Percentiles rank a stretch among this genome's conserved stretches.
These are phyloP conservation scores for Lentinula detonsa DNA, from an alignment of 768 basidiomycete genomes.

Conservation along the genomic window DNA sequence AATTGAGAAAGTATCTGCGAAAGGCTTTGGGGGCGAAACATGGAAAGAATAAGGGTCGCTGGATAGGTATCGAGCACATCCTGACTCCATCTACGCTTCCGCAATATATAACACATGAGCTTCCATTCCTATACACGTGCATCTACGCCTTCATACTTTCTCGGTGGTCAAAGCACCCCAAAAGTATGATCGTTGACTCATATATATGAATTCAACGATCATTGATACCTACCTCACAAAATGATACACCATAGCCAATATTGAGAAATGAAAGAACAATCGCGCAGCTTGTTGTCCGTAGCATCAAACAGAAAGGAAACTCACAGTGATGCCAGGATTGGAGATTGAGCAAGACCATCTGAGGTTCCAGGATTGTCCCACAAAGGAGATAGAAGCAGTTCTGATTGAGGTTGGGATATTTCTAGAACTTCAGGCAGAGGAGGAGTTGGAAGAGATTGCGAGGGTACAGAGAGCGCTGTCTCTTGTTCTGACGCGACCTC, in stretches of 20 bases:
- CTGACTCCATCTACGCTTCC: slow-evolving; percentile 1
- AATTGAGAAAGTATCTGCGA: not conserved
- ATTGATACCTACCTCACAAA: not conserved
- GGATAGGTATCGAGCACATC: not conserved
- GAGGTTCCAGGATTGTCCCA: not conserved
- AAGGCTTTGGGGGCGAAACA: not conserved
- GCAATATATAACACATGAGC: not conserved
- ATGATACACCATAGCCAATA: not conserved
- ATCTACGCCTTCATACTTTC: not conserved
- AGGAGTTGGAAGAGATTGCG: slow-evolving; percentile 3
- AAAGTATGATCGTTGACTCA: not conserved
- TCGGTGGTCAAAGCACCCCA: not conserved
- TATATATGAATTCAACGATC: not conserved
- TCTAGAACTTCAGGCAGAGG: not conserved
- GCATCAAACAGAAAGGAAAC: not conserved
- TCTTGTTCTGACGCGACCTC: not conserved
- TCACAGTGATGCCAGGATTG: slow-evolving; percentile 5
- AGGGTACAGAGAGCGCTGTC: not conserved
- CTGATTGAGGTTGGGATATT: not conserved
- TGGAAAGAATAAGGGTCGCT: not conserved
- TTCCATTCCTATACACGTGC: slow-evolving; percentile 1
- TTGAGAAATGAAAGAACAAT: not conserved
- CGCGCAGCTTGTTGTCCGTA: not conserved
- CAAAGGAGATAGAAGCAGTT: slow-evolving; percentile 2
- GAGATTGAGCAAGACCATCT: slow-evolving; percentile 3